These are phyloP conservation scores for Sclerotinia trifoliorum DNA, from an alignment of 2,329 filamentous ascomycete species.

Conservation along the genomic window DNA sequence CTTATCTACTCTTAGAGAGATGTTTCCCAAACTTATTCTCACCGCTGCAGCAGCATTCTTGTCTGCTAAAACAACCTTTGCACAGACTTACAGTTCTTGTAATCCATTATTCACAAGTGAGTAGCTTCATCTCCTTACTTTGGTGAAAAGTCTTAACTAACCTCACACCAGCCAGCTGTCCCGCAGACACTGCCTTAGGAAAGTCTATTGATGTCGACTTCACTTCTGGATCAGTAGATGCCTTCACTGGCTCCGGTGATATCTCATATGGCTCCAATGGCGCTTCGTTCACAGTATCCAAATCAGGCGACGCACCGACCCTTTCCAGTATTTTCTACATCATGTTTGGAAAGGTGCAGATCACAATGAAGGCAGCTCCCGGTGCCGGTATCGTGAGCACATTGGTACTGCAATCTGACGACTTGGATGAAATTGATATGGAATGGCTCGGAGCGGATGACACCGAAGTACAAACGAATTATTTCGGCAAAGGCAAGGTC, in stretches of 20 bases:
- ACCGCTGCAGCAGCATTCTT: conserved; percentile 29
- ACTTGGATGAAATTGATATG: conserved; percentile 93
- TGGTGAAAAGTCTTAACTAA: conserved; percentile 24
- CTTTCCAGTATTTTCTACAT: conserved; percentile 94
- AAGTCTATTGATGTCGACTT: conserved; percentile 85
- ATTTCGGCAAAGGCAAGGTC: conserved; percentile 90
- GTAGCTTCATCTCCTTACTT: conserved; percentile 24
- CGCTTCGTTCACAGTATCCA: conserved; percentile 74
- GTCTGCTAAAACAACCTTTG: conserved; percentile 34
- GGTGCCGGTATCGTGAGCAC: conserved; percentile 92
- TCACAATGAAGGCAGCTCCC: conserved; percentile 80
- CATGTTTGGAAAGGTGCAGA: conserved; percentile 94
- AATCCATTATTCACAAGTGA: conserved; percentile 49
- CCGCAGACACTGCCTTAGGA: conserved; percentile 75
- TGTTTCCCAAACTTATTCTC: conserved; percentile 35
- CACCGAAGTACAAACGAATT: conserved; percentile 88
- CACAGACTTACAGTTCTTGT: conserved; percentile 56
- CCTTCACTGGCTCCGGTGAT: conserved; percentile 69
- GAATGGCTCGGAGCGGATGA: conserved; percentile 86
- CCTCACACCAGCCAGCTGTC: conserved; percentile 55
- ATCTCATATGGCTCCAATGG: conserved; percentile 76
- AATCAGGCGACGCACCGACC: conserved; percentile 80
- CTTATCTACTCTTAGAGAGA: conserved; percentile 18
- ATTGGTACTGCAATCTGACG: conserved; percentile 85
- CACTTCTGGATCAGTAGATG: conserved; percentile 70